phyloP scores from a whole-genome alignment of 2,329 filamentous ascomycete species.

The Coccinonectria pachysandricola region DNA sequence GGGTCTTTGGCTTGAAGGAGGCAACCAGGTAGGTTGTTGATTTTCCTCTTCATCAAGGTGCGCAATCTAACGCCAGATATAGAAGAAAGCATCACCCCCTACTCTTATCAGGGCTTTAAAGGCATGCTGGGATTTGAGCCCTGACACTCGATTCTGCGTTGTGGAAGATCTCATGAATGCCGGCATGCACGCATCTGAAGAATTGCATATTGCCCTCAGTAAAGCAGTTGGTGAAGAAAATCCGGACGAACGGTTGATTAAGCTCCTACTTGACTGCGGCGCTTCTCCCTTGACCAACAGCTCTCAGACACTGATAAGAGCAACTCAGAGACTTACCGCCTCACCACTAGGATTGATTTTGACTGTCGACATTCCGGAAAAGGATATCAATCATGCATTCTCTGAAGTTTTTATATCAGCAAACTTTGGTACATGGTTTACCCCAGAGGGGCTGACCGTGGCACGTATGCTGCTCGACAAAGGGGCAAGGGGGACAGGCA shows the following conservation, averaged over 20 bases:
- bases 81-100: conserved; percentile 36
- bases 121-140: conserved; percentile 40
- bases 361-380: conserved; percentile 27
- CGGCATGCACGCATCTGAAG: conserved; percentile 36
- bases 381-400: conserved; percentile 37
- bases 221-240: conserved; percentile 44
- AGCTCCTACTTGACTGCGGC: conserved; percentile 38
- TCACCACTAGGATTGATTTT: conserved; percentile 33
- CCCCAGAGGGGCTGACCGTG: conserved; percentile 34
- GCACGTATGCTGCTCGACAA: conserved; percentile 38
- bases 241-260: conserved; percentile 35
- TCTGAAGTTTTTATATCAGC: conserved; percentile 32
- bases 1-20: conserved; percentile 32
- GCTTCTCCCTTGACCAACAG: conserved; percentile 42
- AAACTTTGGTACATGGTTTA: conserved; percentile 35
- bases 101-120: conserved; percentile 43
- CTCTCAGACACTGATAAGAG: conserved; percentile 43
- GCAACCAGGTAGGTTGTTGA: conserved; percentile 30
- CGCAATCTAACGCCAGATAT: conserved; percentile 9
- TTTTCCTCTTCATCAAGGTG: conserved; percentile 1
- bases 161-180: conserved; percentile 41
- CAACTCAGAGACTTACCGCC: conserved; percentile 28
- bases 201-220: conserved; percentile 39
- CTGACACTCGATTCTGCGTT: conserved; percentile 37
- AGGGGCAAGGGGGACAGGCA: conserved; percentile 35